These are phyloP conservation scores for Alternaria postmessia DNA, from an alignment of 2,329 filamentous ascomycete genomes.

Conservation along the genomic window DNA sequence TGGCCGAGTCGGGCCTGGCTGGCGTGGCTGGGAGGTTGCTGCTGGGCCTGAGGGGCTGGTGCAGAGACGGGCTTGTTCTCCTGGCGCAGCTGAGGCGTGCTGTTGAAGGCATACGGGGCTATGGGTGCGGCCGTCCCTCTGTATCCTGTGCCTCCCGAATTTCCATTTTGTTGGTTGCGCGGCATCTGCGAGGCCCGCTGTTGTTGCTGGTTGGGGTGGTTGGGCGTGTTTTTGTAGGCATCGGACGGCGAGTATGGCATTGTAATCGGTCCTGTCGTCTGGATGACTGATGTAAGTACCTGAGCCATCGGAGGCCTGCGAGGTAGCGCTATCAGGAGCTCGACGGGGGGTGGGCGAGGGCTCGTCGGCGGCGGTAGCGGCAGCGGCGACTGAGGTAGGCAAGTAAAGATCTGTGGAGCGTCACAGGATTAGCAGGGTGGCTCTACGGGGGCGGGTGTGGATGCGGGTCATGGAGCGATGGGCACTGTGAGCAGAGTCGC, in stretches of 20 bases:
- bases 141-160: slow-evolving; percentile 51
- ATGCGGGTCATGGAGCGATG: slow-evolving; percentile 17
- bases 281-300: slow-evolving; percentile 59
- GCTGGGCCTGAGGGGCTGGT: slow-evolving; percentile 55
- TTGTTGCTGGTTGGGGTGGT: slow-evolving; percentile 48
- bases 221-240: slow-evolving; percentile 54
- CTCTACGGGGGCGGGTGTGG: slow-evolving; percentile 6
- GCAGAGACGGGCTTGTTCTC: slow-evolving; percentile 65
- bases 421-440: slow-evolving; percentile 28
- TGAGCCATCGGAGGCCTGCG: slow-evolving; percentile 51
- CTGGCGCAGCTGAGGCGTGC: slow-evolving; percentile 63
- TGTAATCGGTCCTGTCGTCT: slow-evolving; percentile 57
- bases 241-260: slow-evolving; percentile 61
- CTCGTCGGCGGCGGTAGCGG: slow-evolving; percentile 20
- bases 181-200: slow-evolving; percentile 53
- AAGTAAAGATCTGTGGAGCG: slow-evolving; percentile 23
- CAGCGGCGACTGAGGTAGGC: slow-evolving; percentile 26
- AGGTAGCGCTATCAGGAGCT: slow-evolving; percentile 28
- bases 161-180: slow-evolving; percentile 55
- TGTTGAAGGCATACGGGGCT: slow-evolving; percentile 60
- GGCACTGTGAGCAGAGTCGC: slow-evolving; percentile 14
- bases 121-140: slow-evolving; percentile 56
- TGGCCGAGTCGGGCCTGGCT: slow-evolving; percentile 44
- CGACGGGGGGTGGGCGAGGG: slow-evolving; percentile 27
- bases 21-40: slow-evolving; percentile 37